phyloP scores from a whole-genome alignment of 768 basidiomycete genomes.

The Candolleomyces aberdarensis region DNA sequence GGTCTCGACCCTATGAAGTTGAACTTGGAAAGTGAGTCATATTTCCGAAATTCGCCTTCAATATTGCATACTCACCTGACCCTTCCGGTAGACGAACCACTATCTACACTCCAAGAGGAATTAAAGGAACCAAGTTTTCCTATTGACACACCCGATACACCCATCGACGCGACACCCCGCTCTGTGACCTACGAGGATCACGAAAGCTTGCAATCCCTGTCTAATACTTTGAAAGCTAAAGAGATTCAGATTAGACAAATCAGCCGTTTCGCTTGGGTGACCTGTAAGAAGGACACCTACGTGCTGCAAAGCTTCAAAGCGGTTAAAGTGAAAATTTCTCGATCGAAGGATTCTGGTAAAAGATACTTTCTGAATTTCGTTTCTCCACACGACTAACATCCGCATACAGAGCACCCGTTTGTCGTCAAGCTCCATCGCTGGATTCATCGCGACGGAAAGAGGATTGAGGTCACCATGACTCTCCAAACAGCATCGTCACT shows the following conservation, averaged over 20 bases:
- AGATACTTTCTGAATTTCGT: background rate
- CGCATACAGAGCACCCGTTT: background rate
- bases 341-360: conserved; percentile 31
- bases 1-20: conserved; percentile 76
- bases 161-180: conserved; percentile 37
- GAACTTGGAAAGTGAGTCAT: conserved; percentile 51
- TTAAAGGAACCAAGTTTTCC: background rate
- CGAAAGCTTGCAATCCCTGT: conserved; percentile 66
- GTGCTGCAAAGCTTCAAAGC: conserved; percentile 73
- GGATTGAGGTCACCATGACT: background rate
- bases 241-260: conserved; percentile 51
- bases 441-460: background rate
- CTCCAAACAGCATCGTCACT: conserved; percentile 29
- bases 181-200: conserved; percentile 75
- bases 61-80: background rate
- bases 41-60: conserved; percentile 4
- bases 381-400: no score
- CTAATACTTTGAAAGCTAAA: conserved; percentile 43
- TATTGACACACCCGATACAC: no score
- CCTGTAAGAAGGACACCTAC: conserved; percentile 67
- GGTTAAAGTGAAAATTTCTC: conserved; percentile 66
- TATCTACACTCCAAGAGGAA: no score
- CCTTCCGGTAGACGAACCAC: background rate
- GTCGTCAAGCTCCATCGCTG: background rate
- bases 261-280: conserved; percentile 74